Conservation (phyloP, 1,284 basidiomycete species). For the Ustilago esculenta region DNA sequence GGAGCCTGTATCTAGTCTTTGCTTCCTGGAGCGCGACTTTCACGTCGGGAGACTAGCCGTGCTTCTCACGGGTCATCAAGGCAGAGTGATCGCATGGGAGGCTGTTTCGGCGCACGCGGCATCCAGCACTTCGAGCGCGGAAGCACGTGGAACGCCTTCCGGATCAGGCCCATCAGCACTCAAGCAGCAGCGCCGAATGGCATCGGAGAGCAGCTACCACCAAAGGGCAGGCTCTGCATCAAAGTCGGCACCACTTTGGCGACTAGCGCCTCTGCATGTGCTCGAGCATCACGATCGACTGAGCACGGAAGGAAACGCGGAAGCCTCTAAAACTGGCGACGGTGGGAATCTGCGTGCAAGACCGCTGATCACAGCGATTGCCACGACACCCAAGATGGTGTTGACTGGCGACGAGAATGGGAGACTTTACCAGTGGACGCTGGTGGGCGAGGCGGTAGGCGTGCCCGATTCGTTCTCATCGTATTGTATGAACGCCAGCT, state of each 20-base stretch:
- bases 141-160: slow-evolving; percentile 5
- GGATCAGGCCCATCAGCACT: not conserved
- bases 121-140: not conserved
- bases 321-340: not conserved
- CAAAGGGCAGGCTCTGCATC: not conserved
- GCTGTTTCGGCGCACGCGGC: slow-evolving; percentile 44
- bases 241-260: slow-evolving; percentile 17
- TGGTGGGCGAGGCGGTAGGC: slow-evolving; percentile 56
- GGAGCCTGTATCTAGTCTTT: slow-evolving; percentile 74
- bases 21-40: slow-evolving; percentile 80
- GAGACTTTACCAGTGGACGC: slow-evolving; percentile 57
- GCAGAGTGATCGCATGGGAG: slow-evolving; percentile 60
- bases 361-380: slow-evolving; percentile 41
- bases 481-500: slow-evolving; percentile 46
- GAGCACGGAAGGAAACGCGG: not conserved
- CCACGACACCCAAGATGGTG: slow-evolving; percentile 30
- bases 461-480: slow-evolving; percentile 46
- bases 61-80: slow-evolving; percentile 62
- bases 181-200: slow-evolving; percentile 16
- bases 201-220: slow-evolving; percentile 6
- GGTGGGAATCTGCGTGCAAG: not conserved
- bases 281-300: slow-evolving; percentile 51
- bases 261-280: slow-evolving; percentile 47
- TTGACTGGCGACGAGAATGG: slow-evolving; percentile 60
- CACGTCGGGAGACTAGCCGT: slow-evolving; percentile 54